phyloP scores from a whole-genome alignment of 331 rosid species.

The Malus hybrid region DNA sequence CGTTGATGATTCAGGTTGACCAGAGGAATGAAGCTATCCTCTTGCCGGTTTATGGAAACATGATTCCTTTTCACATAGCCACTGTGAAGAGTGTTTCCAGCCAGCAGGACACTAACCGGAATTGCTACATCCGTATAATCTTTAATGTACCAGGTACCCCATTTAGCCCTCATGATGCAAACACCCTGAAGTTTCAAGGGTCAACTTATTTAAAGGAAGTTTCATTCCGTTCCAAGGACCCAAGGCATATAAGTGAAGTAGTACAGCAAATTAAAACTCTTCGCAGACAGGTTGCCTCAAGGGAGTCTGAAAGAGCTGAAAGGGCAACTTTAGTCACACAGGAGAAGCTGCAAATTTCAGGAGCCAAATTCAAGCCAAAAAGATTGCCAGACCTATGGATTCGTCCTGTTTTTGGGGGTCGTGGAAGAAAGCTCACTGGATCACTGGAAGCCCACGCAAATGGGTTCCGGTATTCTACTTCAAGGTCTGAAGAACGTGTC shows the following conservation, averaged over 20 bases:
- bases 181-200: slow-evolving; percentile 51
- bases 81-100: slow-evolving; percentile 66
- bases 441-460: slow-evolving; percentile 71
- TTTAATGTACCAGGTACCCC: slow-evolving; percentile 80
- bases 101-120: slow-evolving; percentile 78
- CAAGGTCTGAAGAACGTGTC: slow-evolving; percentile 62
- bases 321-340: slow-evolving; percentile 78
- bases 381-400: slow-evolving; percentile 65
- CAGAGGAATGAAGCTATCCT: slow-evolving; percentile 69
- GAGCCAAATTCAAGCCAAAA: slow-evolving; percentile 68
- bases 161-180: slow-evolving; percentile 59
- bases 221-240: slow-evolving; percentile 76
- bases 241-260: slow-evolving; percentile 64
- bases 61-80: slow-evolving; percentile 84
- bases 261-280: slow-evolving; percentile 70
- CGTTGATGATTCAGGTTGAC: slow-evolving; percentile 70
- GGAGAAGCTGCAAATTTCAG: slow-evolving; percentile 70
- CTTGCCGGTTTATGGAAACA: slow-evolving; percentile 66
- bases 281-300: slow-evolving; percentile 67
- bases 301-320: slow-evolving; percentile 87
- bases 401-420: slow-evolving; percentile 73
- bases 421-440: slow-evolving; percentile 72
- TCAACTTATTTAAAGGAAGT: slow-evolving; percentile 74
- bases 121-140: slow-evolving; percentile 59
- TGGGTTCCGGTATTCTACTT: slow-evolving; percentile 82